These are phyloP conservation scores for Lepiota venenata DNA, from an alignment of 768 basidiomycete species.

Conservation along the genomic window DNA sequence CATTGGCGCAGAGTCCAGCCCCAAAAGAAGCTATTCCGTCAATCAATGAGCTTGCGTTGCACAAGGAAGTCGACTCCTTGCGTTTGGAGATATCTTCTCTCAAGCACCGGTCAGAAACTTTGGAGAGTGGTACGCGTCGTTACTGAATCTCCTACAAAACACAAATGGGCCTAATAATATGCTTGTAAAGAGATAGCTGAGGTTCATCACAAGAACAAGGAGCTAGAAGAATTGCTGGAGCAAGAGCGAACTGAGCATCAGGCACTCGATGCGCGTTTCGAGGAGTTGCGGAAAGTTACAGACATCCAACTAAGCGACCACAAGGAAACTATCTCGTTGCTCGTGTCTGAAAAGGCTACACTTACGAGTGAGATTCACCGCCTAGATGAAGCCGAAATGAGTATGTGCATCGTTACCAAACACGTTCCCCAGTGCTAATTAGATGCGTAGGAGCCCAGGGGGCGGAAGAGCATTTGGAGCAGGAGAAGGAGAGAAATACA, in stretches of 20 bases:
- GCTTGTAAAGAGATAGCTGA: not conserved
- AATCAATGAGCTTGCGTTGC: constrained; percentile 8
- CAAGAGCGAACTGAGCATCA: constrained; percentile 1
- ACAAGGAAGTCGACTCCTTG: constrained; percentile 16
- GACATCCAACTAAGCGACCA: constrained; percentile 45
- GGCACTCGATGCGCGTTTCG: not conserved
- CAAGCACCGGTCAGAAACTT: constrained; percentile 1
- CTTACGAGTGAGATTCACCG: constrained; percentile 56
- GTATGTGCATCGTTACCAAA: constrained; percentile 36
- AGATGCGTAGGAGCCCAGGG: constrained; percentile 38
- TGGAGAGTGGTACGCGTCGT: constrained; percentile 1
- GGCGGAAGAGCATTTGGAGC: constrained; percentile 36
- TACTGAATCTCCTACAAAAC: not conserved
- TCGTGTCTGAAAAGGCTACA: constrained; percentile 71
- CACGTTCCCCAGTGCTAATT: constrained; percentile 1
- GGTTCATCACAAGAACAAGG: not conserved
- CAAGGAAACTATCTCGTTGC: constrained; percentile 70
- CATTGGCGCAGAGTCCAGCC: not conserved
- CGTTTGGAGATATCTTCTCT: constrained; percentile 23
- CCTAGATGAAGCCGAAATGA: constrained; percentile 54
- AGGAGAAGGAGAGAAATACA: constrained; percentile 38
- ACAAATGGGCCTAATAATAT: not conserved
- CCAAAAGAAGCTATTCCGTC: not conserved
- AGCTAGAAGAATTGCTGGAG: not conserved
- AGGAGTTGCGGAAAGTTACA: constrained; percentile 17